Percentiles rank a stretch among this genome's conserved stretches.
phyloP scores from a whole-genome alignment of 345 rosid species.

The Schrenkiella parvula region DNA sequence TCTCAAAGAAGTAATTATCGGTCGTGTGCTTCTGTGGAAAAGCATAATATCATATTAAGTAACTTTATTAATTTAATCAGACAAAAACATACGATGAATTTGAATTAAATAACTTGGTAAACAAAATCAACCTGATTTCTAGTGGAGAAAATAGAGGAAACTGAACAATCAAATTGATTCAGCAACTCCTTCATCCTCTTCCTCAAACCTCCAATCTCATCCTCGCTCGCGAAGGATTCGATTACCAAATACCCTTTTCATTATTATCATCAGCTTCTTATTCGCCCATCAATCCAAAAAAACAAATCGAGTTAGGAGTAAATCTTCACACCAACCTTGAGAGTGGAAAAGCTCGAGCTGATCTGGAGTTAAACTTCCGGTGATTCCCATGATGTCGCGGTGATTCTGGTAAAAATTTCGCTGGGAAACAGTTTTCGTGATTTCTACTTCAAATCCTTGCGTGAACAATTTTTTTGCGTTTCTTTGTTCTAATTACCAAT shows the following conservation, averaged over 20 bases:
- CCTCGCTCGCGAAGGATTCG: conserved; percentile 64
- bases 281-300: neutral
- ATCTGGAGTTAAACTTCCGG: conserved; percentile 50
- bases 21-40: conserved; percentile 45
- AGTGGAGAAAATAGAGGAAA: conserved; percentile 83
- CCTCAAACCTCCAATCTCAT: conserved; percentile 58
- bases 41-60: neutral
- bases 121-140: conserved; percentile 57
- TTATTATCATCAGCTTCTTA: neutral
- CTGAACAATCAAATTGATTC: conserved; percentile 52
- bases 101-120: neutral
- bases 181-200: conserved; percentile 70
- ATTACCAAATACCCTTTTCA: conserved; percentile 62
- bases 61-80: neutral
- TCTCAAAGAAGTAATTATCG: conserved; percentile 81
- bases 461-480: neutral
- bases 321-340: conserved; percentile 30
- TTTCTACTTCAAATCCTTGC: neutral
- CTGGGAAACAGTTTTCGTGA: neutral
- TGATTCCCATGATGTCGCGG: conserved; percentile 49
- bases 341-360: conserved; percentile 60
- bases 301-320: neutral
- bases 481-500: neutral
- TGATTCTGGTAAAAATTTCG: neutral
- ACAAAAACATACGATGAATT: neutral